Conservation (phyloP, 495 filamentous ascomycete species). For the Aspergillus wentii region DNA sequence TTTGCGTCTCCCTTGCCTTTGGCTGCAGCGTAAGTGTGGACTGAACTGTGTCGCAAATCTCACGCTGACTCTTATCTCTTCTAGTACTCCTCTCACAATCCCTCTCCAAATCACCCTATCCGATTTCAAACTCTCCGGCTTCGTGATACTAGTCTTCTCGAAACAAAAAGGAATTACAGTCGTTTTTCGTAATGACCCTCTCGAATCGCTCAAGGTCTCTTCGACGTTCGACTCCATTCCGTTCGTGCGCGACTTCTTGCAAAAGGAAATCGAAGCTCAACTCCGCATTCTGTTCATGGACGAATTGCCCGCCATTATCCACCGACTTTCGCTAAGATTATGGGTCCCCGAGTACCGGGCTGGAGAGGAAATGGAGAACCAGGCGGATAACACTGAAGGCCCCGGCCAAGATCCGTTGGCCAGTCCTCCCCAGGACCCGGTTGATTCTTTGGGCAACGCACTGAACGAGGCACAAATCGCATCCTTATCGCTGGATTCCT, state of each 20-base stretch:
- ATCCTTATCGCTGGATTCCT: constrained; percentile 67
- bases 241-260: constrained; percentile 94
- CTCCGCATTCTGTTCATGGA: constrained; percentile 93
- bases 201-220: constrained; percentile 96
- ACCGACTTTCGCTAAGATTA: constrained; percentile 80
- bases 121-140: constrained; percentile 93
- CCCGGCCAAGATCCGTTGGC: constrained; percentile 70
- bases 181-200: constrained; percentile 95
- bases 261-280: constrained; percentile 95
- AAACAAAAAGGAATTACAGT: constrained; percentile 94
- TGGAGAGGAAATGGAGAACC: constrained; percentile 46
- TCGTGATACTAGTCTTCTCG: constrained; percentile 96
- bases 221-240: constrained; percentile 98
- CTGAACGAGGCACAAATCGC: constrained; percentile 69
- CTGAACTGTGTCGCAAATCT: neutral
- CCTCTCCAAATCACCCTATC: constrained; percentile 94
- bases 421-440: constrained; percentile 71
- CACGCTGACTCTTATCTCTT: constrained; percentile 11
- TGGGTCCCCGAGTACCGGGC: constrained; percentile 85
- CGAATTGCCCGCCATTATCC: constrained; percentile 92
- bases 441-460: constrained; percentile 70
- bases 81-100: constrained; percentile 77
- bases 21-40: constrained; percentile 71
- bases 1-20: constrained; percentile 91
- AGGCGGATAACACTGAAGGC: constrained; percentile 29